A percentile compares a stretch with the other conserved stretches of the same genome.
These are phyloP conservation scores for Backusella parvicylindrica DNA, from an alignment of 192 early-diverging fungal genomes.

Conservation along the genomic window DNA sequence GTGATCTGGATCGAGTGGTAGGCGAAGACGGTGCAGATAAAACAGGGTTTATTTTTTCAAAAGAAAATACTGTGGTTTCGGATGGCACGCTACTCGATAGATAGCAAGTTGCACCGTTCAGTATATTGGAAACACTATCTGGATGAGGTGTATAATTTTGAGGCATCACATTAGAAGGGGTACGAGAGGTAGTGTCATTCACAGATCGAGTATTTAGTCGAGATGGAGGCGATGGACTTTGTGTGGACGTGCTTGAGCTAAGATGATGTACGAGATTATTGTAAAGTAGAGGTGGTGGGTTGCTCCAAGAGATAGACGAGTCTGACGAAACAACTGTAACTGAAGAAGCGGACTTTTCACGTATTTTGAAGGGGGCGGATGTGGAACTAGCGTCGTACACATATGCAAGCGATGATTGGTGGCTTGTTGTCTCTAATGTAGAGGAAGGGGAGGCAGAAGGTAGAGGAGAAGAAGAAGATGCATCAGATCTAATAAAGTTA, in stretches of 20 bases:
- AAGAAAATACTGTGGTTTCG: not conserved
- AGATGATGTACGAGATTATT: not conserved
- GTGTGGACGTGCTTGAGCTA: not conserved
- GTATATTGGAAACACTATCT: not conserved
- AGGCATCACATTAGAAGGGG: not conserved
- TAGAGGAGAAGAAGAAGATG: not conserved
- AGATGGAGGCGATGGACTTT: not conserved
- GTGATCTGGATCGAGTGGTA: not conserved
- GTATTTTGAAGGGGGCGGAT: conserved; percentile 22
- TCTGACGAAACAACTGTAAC: conserved; percentile 7
- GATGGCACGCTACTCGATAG: conserved; percentile 13
- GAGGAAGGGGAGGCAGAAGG: not conserved
- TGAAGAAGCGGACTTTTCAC: not conserved
- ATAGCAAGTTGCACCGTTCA: not conserved
- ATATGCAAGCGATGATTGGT: conserved; percentile 14
- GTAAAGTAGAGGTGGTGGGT: conserved; percentile 14
- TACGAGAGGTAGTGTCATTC: not conserved
- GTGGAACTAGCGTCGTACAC: conserved; percentile 11
- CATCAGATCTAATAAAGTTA: no score
- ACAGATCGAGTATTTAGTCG: not conserved
- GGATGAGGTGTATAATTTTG: not conserved
- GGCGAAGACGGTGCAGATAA: conserved; percentile 11
- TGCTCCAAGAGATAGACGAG: conserved; percentile 24
- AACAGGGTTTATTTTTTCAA: not conserved
- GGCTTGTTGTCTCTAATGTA: not conserved